Conservation (phyloP, 371 early-diverging fungal species). For the Lichtheimia ornata region DNA sequence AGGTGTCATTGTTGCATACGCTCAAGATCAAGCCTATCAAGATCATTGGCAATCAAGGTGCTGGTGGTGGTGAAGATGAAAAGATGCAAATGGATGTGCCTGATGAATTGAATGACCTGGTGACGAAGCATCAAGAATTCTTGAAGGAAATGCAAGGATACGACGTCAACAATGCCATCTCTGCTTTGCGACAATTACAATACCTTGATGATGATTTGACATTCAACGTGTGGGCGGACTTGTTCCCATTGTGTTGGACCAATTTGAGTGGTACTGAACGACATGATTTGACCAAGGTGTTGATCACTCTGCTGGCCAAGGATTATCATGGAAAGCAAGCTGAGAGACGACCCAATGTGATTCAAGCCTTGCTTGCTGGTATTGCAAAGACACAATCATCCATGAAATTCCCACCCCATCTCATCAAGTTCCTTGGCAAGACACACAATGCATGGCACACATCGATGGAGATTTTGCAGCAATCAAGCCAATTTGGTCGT, state of each 20-base stretch:
- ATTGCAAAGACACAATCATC: slow-evolving; percentile 73
- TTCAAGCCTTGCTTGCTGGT: slow-evolving; percentile 88
- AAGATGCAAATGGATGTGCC: slow-evolving; percentile 30
- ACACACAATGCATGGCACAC: slow-evolving; percentile 92
- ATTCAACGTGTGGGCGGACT: slow-evolving; percentile 79
- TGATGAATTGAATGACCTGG: slow-evolving; percentile 33
- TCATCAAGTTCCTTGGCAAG: slow-evolving; percentile 90
- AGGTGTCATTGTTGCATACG: slow-evolving; percentile 45
- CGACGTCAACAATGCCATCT: slow-evolving; percentile 52
- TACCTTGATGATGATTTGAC: slow-evolving; percentile 73
- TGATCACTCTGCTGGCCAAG: slow-evolving; percentile 85
- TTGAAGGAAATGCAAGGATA: slow-evolving; percentile 58
- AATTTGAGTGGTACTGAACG: slow-evolving; percentile 71
- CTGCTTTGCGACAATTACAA: slow-evolving; percentile 68
- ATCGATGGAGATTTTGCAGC: slow-evolving; percentile 75
- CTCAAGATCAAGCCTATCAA: slow-evolving; percentile 56
- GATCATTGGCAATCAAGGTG: slow-evolving; percentile 26
- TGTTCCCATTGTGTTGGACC: slow-evolving; percentile 89
- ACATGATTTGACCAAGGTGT: slow-evolving; percentile 79
- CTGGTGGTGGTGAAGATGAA: slow-evolving; percentile 14
- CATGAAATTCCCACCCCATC: slow-evolving; percentile 87
- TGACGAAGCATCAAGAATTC: slow-evolving; percentile 60
- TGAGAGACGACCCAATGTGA: slow-evolving; percentile 86
- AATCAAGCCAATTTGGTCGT: slow-evolving; percentile 45
- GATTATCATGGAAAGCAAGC: slow-evolving; percentile 88